Evolutionary conservation across 176 grass and related monocot genomes (phyloP), one percentile per base, ranked within the genome.

Genomic region (Leersia perrieri): DNA sequence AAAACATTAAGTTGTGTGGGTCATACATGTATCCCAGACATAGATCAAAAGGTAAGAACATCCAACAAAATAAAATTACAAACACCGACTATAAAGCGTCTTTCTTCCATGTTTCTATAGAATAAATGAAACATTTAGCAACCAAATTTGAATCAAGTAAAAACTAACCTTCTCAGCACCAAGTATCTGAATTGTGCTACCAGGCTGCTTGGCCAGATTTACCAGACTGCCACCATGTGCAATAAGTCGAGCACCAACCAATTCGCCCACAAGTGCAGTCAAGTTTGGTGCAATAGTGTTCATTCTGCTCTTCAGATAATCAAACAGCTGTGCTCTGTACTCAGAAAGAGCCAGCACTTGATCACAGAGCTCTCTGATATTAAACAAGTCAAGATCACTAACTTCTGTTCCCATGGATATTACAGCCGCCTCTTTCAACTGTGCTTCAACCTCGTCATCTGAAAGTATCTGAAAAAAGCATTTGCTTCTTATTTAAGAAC

Each of bases 371-470:
- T 89, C 90, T 39, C 78, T 93, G 32, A 95, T 98, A 51, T 95
- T 98, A 81, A 80, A 47, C 22, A 98, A 66, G 49, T 98, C 92
- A 69, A 95, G 63, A 22, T 93, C 88, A 67, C 72, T 95, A 80
- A 98, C 86, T 98, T 98, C 95, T 63, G 92, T 98, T 27, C 92
- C 95, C 95, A 98, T 98, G 45, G 95, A 95, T 81, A 98, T 91
- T 31, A 91, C 83, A 16, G 92, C 77, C 68, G 88, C 87, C 80
- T 91, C 95, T 77, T 98, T 98, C 26, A 94, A 31, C 65, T 94
- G 80, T 73, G 83, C 42, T 94, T 98, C 92, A 34, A 85, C 84
- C 5, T 98, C 92, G 47, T 94, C 92, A 85, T 88, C 95, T 88
- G 27, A 63, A 51, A 83, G 66, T 77, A 91, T 84, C 88, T 94